phyloP scores from a whole-genome alignment of 2,329 filamentous ascomycete genomes.

The Verticillium nonalfalfae region DNA sequence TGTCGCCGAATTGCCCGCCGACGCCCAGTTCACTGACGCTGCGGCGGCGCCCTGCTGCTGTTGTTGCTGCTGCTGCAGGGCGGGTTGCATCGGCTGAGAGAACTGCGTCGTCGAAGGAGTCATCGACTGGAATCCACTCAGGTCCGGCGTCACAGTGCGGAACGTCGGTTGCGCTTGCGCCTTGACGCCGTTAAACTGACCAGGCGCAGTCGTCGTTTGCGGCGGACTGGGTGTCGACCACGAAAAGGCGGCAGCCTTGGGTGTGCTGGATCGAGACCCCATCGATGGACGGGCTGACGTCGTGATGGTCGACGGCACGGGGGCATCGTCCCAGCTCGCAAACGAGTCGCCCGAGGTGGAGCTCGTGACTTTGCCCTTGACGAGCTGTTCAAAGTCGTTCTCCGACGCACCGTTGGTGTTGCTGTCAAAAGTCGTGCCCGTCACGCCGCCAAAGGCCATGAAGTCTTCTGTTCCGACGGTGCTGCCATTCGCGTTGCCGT shows the following conservation, averaged over 20 bases:
- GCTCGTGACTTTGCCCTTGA: conserved; percentile 60
- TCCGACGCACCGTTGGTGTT: conserved; percentile 47
- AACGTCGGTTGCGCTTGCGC: conserved; percentile 27
- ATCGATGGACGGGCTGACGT: conserved; percentile 12
- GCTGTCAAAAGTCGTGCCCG: conserved; percentile 50
- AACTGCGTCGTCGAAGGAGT: conserved; percentile 56
- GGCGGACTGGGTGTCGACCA: conserved; percentile 55
- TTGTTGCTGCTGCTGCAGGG: conserved; percentile 7
- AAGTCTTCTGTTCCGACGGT: conserved; percentile 56
- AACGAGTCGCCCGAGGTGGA: conserved; percentile 32
- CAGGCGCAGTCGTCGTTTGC: conserved; percentile 15
- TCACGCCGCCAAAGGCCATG: conserved; percentile 63
- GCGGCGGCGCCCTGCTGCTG: conserved; percentile 11
- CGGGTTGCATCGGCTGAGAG: conserved; percentile 52
- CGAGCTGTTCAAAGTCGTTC: conserved; percentile 81
- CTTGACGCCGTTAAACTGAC: conserved; percentile 26
- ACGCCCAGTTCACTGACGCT: conserved; percentile 40
- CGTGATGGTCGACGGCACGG: conserved; percentile 18
- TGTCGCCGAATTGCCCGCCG: conserved; percentile 29
- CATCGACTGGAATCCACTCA: conserved; percentile 47
- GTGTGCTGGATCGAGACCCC: conserved; percentile 26
- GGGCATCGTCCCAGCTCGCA: conserved; percentile 42
- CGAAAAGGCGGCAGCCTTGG: conserved; percentile 48
- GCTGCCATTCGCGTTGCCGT: conserved; percentile 48
- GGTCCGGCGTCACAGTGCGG: conserved; percentile 54